These are phyloP conservation scores for Umbelopsis sp. DNA, from an alignment of 192 early-diverging fungal genomes.

Conservation along the genomic window DNA sequence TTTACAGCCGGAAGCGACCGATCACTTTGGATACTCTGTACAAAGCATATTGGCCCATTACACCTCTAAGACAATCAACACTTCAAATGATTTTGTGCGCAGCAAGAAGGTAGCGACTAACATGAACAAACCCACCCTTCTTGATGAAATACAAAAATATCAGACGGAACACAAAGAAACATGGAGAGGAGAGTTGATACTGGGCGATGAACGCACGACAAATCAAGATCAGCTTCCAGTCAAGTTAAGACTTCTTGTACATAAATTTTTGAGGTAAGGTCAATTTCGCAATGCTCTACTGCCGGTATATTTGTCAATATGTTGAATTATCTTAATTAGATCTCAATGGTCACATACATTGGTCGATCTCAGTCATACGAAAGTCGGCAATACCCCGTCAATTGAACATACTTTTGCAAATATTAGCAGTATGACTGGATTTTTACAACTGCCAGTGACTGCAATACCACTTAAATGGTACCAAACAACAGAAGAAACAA, in stretches of 20 bases:
- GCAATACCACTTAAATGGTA: conserved; percentile 4
- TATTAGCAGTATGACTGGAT: neutral
- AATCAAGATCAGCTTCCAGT: neutral
- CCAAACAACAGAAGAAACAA: too few relatives aligned
- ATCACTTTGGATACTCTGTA: neutral
- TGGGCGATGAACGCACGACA: neutral
- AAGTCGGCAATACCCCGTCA: neutral
- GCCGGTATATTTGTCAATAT: too few relatives aligned
- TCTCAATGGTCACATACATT: neutral
- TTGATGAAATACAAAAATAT: neutral
- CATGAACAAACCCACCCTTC: neutral
- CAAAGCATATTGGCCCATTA: conserved; percentile 7
- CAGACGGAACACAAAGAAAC: neutral
- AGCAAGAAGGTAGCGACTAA: neutral
- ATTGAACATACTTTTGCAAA: neutral
- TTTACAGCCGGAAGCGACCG: neutral
- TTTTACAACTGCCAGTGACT: conserved; percentile 2
- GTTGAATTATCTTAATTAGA: neutral
- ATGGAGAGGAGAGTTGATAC: neutral
- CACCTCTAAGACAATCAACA: conserved; percentile 4
- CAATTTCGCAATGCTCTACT: too few relatives aligned
- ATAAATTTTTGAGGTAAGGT: conserved; percentile 12
- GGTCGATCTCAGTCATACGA: neutral
- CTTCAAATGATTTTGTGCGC: neutral
- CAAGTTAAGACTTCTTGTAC: conserved; percentile 7